Percentiles rank a stretch among this genome's conserved stretches.
These are phyloP conservation scores for Leptodermis oblonga DNA, from an alignment of 257 asterid species.

Conservation along the genomic window DNA sequence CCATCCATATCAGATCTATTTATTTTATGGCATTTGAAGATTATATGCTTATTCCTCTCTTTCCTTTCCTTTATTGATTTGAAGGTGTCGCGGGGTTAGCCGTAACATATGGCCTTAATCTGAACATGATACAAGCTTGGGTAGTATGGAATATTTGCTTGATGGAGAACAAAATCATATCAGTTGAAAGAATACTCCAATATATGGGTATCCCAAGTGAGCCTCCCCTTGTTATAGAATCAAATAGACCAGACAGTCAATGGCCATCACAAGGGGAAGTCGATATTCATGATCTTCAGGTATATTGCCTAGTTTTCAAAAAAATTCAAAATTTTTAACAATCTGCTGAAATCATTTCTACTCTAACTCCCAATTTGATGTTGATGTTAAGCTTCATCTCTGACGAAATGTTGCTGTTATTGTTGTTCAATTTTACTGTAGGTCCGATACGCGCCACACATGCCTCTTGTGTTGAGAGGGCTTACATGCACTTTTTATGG, in stretches of 20 bases:
- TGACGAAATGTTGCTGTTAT: background rate
- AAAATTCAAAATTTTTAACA: background rate
- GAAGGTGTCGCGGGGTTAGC: constrained; percentile 89
- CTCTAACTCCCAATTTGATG: no score
- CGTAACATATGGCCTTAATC: constrained; percentile 76
- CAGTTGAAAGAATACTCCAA: constrained; percentile 91
- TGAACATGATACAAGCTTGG: constrained; percentile 65
- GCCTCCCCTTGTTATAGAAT: constrained; percentile 73
- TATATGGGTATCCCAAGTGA: constrained; percentile 60
- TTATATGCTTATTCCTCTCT: background rate
- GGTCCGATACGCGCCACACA: constrained; percentile 89
- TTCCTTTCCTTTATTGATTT: constrained; percentile 7
- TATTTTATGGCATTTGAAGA: background rate
- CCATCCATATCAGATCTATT: background rate
- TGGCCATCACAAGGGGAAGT: constrained; percentile 85
- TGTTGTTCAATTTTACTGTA: constrained; percentile 20
- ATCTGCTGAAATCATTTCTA: no score
- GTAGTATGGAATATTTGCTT: constrained; percentile 65
- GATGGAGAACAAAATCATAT: constrained; percentile 74
- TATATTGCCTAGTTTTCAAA: constrained; percentile 10
- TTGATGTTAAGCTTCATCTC: no score
- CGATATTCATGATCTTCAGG: constrained; percentile 72
- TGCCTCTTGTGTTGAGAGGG: constrained; percentile 86
- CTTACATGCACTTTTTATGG: constrained; percentile 78
- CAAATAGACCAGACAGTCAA: constrained; percentile 45